phyloP scores from a whole-genome alignment of 371 early-diverging fungal genomes.

The Zychaea mexicana region DNA sequence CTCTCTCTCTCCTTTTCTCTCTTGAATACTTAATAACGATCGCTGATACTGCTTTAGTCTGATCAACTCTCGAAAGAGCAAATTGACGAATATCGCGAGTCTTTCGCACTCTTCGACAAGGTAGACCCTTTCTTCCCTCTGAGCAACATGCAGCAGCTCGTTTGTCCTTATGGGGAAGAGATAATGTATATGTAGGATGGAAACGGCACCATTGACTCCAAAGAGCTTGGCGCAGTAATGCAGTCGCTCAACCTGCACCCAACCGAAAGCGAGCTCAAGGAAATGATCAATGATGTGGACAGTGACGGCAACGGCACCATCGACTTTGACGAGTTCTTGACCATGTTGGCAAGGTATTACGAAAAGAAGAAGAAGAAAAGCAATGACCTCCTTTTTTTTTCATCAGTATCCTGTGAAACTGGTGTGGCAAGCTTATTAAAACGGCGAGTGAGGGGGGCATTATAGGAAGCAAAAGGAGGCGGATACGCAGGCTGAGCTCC shows the following conservation, averaged over 20 bases:
- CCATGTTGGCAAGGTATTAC: slow-evolving; percentile 15
- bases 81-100: slow-evolving; percentile 3
- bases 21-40: background rate
- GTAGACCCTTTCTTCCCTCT: background rate
- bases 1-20: background rate
- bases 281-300: slow-evolving; percentile 91
- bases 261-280: slow-evolving; percentile 75
- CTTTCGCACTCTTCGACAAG: slow-evolving; percentile 16
- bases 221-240: slow-evolving; percentile 90
- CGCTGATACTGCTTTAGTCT: background rate
- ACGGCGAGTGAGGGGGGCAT: background rate
- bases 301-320: slow-evolving; percentile 54
- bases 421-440: too few species aligned
- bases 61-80: slow-evolving; percentile 16
- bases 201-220: slow-evolving; percentile 85
- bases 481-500: slow-evolving; percentile 41
- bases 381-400: background rate
- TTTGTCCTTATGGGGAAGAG: background rate
- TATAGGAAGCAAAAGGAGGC: slow-evolving; percentile 22
- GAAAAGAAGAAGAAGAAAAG: background rate
- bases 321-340: slow-evolving; percentile 22
- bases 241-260: slow-evolving; percentile 83
- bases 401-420: background rate
- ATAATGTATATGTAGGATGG: slow-evolving; percentile 55
- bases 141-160: background rate